phyloP scores from a whole-genome alignment of 2,329 filamentous ascomycete genomes.

The Exophiala sp. region DNA sequence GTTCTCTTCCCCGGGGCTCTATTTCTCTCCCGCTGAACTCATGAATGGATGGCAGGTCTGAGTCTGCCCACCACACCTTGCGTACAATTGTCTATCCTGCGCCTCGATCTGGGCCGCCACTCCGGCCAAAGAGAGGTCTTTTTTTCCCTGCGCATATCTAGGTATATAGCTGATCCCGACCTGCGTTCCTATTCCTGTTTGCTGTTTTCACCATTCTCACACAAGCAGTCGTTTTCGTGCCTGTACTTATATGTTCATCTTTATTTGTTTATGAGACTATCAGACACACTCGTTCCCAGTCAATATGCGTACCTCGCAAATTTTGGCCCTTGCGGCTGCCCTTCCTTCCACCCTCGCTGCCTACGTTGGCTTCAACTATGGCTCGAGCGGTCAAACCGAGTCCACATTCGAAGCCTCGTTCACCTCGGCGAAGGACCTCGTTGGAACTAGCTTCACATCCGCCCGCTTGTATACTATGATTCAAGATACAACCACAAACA shows the following conservation, averaged over 20 bases:
- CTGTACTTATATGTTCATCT: slow-evolving; percentile 1
- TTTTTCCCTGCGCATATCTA: background rate
- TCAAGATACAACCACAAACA: slow-evolving; percentile 56
- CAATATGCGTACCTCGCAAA: slow-evolving; percentile 32
- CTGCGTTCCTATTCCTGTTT: background rate
- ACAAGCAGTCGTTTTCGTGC: background rate
- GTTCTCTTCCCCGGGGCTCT: background rate
- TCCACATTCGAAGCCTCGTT: slow-evolving; percentile 45
- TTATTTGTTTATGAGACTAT: background rate
- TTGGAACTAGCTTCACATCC: slow-evolving; percentile 42
- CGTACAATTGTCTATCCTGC: slow-evolving; percentile 2
- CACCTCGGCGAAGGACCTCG: slow-evolving; percentile 43
- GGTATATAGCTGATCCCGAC: background rate
- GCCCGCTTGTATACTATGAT: slow-evolving; percentile 62
- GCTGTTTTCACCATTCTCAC: background rate
- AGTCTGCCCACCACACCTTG: background rate
- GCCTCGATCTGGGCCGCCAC: slow-evolving; percentile 15
- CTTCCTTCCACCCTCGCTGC: slow-evolving; percentile 29
- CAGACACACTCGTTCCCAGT: slow-evolving; percentile 13
- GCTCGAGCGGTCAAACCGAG: slow-evolving; percentile 40
- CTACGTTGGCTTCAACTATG: slow-evolving; percentile 50
- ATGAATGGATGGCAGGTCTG: background rate
- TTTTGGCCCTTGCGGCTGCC: slow-evolving; percentile 33
- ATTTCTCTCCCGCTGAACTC: background rate
- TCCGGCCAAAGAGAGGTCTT: background rate